phyloP scores from a whole-genome alignment of 805 yeast species.

The Spathaspora hagerdaliae region DNA sequence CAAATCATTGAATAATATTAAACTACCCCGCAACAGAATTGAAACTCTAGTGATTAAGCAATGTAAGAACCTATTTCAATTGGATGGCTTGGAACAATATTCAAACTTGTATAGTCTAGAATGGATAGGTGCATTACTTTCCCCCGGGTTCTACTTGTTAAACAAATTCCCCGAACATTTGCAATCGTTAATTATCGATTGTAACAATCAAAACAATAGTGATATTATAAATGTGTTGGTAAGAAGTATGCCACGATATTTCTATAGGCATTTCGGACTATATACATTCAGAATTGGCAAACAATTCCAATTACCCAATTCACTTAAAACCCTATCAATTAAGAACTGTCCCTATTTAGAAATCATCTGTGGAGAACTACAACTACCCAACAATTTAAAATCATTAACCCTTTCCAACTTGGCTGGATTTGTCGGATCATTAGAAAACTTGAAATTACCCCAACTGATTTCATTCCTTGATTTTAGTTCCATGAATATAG shows the following conservation, averaged over 20 bases:
- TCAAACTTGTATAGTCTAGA: not conserved
- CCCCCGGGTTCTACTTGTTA: slow-evolving; percentile 1
- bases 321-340: not conserved
- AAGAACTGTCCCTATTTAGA: slow-evolving; percentile 2
- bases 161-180: not conserved
- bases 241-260: slow-evolving; percentile 1
- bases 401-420: not conserved
- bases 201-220: not conserved
- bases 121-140: slow-evolving; percentile 2
- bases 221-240: not conserved
- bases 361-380: not conserved
- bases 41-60: not conserved
- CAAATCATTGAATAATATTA: not conserved
- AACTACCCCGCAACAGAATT: not conserved
- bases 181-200: not conserved
- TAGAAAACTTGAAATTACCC: not conserved
- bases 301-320: slow-evolving; percentile 1
- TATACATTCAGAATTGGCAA: slow-evolving; percentile 1
- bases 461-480: not conserved
- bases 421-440: slow-evolving; percentile 1
- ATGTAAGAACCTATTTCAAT: not conserved
- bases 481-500: slow-evolving; percentile 3
- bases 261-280: not conserved
- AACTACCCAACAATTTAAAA: not conserved
- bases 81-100: not conserved